These are phyloP conservation scores for Thermothielavioides terrestris DNA, from an alignment of 495 filamentous ascomycete species.

Conservation along the genomic window DNA sequence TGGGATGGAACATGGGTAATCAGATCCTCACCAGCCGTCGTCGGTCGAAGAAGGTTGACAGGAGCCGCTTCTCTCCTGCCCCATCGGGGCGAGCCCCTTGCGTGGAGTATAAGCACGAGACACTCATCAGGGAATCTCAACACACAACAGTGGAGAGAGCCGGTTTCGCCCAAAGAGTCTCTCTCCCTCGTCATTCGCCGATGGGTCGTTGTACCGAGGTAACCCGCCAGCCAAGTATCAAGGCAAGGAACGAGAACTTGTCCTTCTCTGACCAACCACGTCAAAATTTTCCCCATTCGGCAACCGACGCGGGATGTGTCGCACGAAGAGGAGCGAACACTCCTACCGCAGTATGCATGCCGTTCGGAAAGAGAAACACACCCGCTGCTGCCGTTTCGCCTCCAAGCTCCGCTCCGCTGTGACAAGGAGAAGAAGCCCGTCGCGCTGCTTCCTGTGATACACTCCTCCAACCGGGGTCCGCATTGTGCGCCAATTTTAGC, in stretches of 20 bases:
- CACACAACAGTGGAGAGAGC: too few species aligned
- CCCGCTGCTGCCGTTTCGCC: background rate
- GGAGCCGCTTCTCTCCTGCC: background rate
- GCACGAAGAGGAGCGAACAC: background rate
- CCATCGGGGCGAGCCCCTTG: background rate
- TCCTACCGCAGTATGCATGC: too few species aligned
- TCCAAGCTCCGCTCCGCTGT: too few species aligned
- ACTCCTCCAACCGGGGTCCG: too few species aligned
- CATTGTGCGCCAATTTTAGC: slow-evolving; percentile 5
- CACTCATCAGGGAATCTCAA: too few species aligned
- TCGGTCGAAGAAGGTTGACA: background rate
- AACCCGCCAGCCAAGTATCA: background rate
- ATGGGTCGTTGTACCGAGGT: too few species aligned
- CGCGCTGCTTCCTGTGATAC: too few species aligned
- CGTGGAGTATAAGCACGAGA: background rate
- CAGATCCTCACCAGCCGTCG: too few species aligned
- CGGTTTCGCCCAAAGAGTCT: too few species aligned
- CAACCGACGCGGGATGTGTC: background rate
- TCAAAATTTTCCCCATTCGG: slow-evolving; percentile 5
- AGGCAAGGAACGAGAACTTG: background rate
- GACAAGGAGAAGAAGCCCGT: too few species aligned
- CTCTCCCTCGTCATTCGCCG: too few species aligned
- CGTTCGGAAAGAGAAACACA: background rate
- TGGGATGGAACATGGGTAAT: too few species aligned
- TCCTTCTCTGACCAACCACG: slow-evolving; percentile 4